A percentile compares a stretch with the other conserved stretches of the same genome.
phyloP scores from a whole-genome alignment of 2,329 filamentous ascomycete species.

The Periconia sp. region DNA sequence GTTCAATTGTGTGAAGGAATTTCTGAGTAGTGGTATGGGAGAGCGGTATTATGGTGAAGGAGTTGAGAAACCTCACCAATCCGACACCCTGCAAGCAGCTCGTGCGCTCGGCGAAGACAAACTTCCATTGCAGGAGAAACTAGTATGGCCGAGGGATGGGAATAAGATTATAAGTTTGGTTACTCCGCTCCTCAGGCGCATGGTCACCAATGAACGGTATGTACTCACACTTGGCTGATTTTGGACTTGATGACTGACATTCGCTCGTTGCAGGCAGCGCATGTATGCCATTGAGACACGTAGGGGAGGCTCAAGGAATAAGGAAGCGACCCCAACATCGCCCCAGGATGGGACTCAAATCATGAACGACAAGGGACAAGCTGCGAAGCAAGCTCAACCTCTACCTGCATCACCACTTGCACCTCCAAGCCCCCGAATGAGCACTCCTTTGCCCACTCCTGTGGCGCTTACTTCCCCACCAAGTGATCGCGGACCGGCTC shows the following conservation, averaged over 20 bases:
- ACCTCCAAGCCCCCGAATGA: background rate
- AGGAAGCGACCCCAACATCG: conserved; percentile 21
- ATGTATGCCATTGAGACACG: conserved; percentile 60
- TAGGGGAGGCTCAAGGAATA: conserved; percentile 48
- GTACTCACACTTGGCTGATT: background rate
- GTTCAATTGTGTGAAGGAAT: conserved; percentile 59
- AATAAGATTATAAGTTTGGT: conserved; percentile 59
- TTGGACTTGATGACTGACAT: background rate
- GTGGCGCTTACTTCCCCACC: background rate
- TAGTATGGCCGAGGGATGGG: conserved; percentile 58
- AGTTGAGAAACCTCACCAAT: conserved; percentile 33
- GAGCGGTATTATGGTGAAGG: conserved; percentile 53
- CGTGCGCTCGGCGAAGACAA: conserved; percentile 46
- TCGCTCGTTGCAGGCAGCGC: conserved; percentile 41
- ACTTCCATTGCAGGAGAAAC: conserved; percentile 36
- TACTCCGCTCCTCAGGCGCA: conserved; percentile 58
- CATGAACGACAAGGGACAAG: conserved; percentile 1
- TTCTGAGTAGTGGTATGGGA: conserved; percentile 54
- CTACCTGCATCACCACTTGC: background rate
- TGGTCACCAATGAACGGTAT: conserved; percentile 60
- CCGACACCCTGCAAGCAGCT: conserved; percentile 36
- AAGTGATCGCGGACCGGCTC: background rate
- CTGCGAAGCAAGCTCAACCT: background rate
- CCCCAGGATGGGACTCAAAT: conserved; percentile 7
- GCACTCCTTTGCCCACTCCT: background rate